Evolutionary conservation across 768 basidiomycete species (phyloP), one percentile per base, ranked within the genome.

Genomic region (Candolleomyces efflorescens): DNA sequence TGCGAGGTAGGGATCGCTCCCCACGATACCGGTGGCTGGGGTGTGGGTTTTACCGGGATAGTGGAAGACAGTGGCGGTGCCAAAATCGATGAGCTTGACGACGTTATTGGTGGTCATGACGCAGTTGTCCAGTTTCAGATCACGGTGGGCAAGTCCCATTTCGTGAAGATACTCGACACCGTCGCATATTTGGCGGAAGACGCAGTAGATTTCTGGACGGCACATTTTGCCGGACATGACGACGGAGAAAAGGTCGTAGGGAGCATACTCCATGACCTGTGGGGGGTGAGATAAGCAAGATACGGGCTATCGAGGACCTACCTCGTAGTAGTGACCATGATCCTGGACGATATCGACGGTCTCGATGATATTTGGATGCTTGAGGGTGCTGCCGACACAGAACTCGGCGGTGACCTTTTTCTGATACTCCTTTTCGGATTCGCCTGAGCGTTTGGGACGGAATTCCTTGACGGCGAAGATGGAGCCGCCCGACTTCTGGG

Each of bases 211-310:
- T 73, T 99, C 96, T 53, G 95, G 94, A 22, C 97, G 89, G 59
- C 87, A 84, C 97, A 99, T 99, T 76, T 94, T 97, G 62, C 93
- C 92, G 15, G 95, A 94, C 97, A 99, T 99, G 80, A 99, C 97
- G 68, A 98, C 95, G 59, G 90, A 92, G 77, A 99, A 99, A 56
- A 99, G 86, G 75, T 99, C 97, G 68, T 87, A 97, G 17, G 97
- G 97, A 2, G 97, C 97, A 67, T 97, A 98, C 73, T 98, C 96
- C 97, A 99, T 99, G 76, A 98, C 90, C 95, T 98, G 69, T 2
- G 44, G 39, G 65, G 60, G 38, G 50, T 55, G 60, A 46, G 52
- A 53, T 36, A 54, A 39, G 54, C 59, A 60, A 56, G 44, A 37
- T 55, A 56, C 32, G 54, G 56, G 52, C 55, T 52, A 62, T 53